A percentile compares a stretch with the other conserved stretches of the same genome.
phyloP scores from a whole-genome alignment of 148 eudicot genomes.

The Agrostemma githago region DNA sequence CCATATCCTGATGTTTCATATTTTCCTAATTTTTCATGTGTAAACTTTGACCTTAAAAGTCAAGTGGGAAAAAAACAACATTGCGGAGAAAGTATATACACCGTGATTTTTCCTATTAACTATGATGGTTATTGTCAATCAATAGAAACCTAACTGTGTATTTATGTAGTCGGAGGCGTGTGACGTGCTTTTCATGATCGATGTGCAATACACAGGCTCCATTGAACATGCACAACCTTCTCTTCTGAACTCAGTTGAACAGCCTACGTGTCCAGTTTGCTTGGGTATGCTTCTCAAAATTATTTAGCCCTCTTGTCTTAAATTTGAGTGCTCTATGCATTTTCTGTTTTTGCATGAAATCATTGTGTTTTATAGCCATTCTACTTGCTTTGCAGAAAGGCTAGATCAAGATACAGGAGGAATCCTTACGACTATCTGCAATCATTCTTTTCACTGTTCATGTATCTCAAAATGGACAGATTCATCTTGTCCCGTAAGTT shows the following conservation, averaged over 20 bases:
- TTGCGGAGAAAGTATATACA: too few species aligned
- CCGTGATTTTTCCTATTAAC: neutral
- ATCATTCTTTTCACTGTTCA: constrained; percentile 95
- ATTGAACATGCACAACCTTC: constrained; percentile 65
- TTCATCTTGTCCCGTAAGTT: constrained; percentile 93
- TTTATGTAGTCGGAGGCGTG: constrained; percentile 68
- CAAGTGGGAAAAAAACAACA: too few species aligned
- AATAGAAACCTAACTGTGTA: constrained; percentile 11
- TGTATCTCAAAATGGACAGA: constrained; percentile 98
- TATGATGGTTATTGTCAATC: neutral
- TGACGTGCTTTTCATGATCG: constrained; percentile 61
- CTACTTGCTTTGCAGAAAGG: constrained; percentile 53
- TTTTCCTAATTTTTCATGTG: too few species aligned
- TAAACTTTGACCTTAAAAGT: too few species aligned
- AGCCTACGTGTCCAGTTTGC: constrained; percentile 88
- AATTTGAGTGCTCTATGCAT: neutral
- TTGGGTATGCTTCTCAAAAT: constrained; percentile 44
- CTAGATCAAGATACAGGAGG: constrained; percentile 88
- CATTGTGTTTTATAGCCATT: neutral
- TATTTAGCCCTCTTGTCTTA: neutral
- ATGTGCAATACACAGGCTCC: constrained; percentile 86
- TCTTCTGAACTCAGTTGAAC: constrained; percentile 64
- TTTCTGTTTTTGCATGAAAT: neutral
- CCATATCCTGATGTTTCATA: too few species aligned
- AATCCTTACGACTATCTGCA: constrained; percentile 87